phyloP scores from a whole-genome alignment of 257 asterid species.

The Solanum sejunctum region DNA sequence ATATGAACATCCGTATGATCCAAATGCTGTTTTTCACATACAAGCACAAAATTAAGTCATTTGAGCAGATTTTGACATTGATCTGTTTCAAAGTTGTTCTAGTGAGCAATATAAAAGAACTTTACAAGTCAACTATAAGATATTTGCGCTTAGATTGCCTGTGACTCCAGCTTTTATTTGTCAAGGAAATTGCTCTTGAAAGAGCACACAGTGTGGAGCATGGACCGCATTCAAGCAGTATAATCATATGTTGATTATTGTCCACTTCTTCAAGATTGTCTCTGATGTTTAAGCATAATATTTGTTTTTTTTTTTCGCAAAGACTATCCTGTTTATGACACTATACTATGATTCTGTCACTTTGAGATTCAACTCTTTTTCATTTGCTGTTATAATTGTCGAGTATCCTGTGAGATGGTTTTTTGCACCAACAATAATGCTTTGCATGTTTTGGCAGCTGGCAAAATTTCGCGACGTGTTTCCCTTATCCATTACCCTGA shows the following conservation, averaged over 20 bases:
- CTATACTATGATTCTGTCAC: neutral
- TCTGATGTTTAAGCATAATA: neutral
- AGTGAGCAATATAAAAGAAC: neutral
- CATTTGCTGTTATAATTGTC: neutral
- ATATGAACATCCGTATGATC: neutral
- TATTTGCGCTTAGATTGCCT: neutral
- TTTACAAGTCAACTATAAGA: neutral
- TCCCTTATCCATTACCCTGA: constrained; percentile 59
- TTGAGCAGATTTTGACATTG: neutral
- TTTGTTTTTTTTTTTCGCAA: neutral
- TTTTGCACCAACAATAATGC: neutral
- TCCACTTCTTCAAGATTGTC: neutral
- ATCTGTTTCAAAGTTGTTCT: neutral
- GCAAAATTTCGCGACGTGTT: constrained; percentile 48
- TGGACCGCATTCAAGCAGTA: neutral
- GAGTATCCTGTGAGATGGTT: neutral
- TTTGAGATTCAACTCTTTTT: neutral
- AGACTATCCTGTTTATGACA: neutral
- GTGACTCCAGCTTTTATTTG: neutral
- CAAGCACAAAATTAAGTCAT: neutral
- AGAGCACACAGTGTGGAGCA: neutral
- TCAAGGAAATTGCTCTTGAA: neutral
- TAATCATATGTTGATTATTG: neutral
- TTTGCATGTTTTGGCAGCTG: constrained; percentile 30
- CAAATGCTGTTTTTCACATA: neutral